phyloP scores from a whole-genome alignment of 441 rosid species.

The Brassica hybrid region DNA sequence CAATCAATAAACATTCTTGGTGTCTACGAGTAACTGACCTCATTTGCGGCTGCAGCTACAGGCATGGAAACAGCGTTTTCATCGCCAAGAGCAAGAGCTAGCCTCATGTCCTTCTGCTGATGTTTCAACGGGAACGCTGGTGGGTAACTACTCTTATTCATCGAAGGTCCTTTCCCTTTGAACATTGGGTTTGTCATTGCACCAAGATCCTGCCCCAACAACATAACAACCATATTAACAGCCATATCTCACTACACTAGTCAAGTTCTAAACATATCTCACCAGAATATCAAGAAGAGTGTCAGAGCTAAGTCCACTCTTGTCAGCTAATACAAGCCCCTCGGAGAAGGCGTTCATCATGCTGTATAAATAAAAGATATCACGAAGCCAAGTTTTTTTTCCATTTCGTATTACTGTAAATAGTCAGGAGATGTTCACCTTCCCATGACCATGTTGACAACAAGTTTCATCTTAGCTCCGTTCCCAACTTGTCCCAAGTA shows the following conservation, averaged over 20 bases:
- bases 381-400: background rate
- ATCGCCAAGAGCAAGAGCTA: conserved; percentile 98
- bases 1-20: background rate
- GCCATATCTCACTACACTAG: background rate
- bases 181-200: conserved; percentile 86
- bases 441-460: conserved; percentile 98
- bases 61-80: conserved; percentile 91
- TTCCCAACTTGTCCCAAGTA: conserved; percentile 88
- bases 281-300: conserved; percentile 82
- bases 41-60: conserved; percentile 81
- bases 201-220: conserved; percentile 68
- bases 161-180: conserved; percentile 79
- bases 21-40: conserved; percentile 51
- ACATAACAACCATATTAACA: background rate
- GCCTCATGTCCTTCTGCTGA: conserved; percentile 94
- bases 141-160: conserved; percentile 67
- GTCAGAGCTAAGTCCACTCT: conserved; percentile 76
- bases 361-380: conserved; percentile 40
- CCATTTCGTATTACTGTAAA: background rate
- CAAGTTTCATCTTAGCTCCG: conserved; percentile 95
- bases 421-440: conserved; percentile 52
- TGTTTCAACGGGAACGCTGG: conserved; percentile 94
- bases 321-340: conserved; percentile 83
- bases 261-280: conserved; percentile 37
- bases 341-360: conserved; percentile 95